Conservation (phyloP, 2,329 filamentous ascomycete genomes). For the Phoma sp. region DNA sequence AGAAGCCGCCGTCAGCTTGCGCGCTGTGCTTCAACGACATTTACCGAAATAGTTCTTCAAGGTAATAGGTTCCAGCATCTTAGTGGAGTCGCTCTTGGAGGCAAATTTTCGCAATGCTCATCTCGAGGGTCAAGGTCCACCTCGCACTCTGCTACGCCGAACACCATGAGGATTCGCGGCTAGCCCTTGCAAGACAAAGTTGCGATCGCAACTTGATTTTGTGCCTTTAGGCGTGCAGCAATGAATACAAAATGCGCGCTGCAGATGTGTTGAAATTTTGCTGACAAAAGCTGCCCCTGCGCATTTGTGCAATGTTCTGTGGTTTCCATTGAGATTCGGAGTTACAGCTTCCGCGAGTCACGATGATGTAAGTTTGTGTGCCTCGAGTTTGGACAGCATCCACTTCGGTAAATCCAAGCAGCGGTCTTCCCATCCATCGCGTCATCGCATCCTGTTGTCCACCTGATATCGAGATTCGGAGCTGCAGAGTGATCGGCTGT, state of each 20-base stretch:
- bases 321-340: slow-evolving; percentile 5
- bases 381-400: slow-evolving; percentile 21
- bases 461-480: slow-evolving; percentile 24
- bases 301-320: not conserved
- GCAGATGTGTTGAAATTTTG: slow-evolving; percentile 11
- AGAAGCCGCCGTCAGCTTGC: slow-evolving; percentile 6
- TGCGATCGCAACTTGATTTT: slow-evolving; percentile 9
- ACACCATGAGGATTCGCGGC: slow-evolving; percentile 7
- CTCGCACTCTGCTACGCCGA: slow-evolving; percentile 15
- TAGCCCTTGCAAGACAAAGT: slow-evolving; percentile 14
- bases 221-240: slow-evolving; percentile 6
- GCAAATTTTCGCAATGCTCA: slow-evolving; percentile 19
- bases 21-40: not conserved
- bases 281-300: slow-evolving; percentile 5
- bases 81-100: slow-evolving; percentile 3
- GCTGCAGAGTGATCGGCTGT: slow-evolving; percentile 17
- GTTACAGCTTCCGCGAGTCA: slow-evolving; percentile 17
- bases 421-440: slow-evolving; percentile 21
- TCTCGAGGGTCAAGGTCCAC: slow-evolving; percentile 16
- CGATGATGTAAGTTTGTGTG: slow-evolving; percentile 30
- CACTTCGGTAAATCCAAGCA: slow-evolving; percentile 15
- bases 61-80: slow-evolving; percentile 21
- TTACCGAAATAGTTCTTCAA: slow-evolving; percentile 5
- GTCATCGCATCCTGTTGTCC: slow-evolving; percentile 25
- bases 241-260: slow-evolving; percentile 8